Evolutionary conservation across 768 basidiomycete genomes (phyloP), one percentile per base, ranked within the genome.

Genomic region (Collybiopsis confluens): DNA sequence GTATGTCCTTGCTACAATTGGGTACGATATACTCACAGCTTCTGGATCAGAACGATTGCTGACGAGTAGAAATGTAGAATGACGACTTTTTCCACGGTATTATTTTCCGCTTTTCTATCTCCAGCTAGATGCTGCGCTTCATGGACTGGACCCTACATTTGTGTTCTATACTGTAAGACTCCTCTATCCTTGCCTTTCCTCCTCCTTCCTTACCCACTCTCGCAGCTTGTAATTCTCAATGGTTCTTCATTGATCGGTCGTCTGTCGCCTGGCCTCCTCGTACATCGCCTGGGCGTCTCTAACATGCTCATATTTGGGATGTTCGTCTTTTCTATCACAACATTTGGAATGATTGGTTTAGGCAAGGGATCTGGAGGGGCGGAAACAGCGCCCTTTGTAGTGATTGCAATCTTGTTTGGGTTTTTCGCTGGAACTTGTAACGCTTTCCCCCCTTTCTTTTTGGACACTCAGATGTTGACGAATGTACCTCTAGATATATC

Each of bases 211-310:
- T n/a, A n/a, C 2, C 18, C 35, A 36, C 28, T 10, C 33, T 42
- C 4, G 5, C 43, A 72, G 65, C 54, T 77, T 24, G 67, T 72
- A 2, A 66, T 76, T 21, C 54, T 74, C 27, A 78, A 76, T 54
- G 68, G 62, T 5, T 64, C 66, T n/a, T 61, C 63, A 28, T 57
- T 74, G 18, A 58, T 71, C 20, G 78, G 76, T 10, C 71, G 75
- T 24, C 40, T 75, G 2, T 54, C 70, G 4, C 63, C 72, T 0
- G 70, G 70, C 36, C 68, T 73, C 33, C 56, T 75, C 28, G 66
- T 66, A 9, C 52, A 62, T 11, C 27, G 27, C 8, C 28, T 67
- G 42, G 70, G 71, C 7, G 62, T 69, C 10, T 54, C 61, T 24
- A 66, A 55, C 55, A 46, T 70, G 18, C 55, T 68, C 1, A 64